Evolutionary conservation across 306 rosid genomes (phyloP).

Genomic region (Gleditsia sinensis): DNA sequence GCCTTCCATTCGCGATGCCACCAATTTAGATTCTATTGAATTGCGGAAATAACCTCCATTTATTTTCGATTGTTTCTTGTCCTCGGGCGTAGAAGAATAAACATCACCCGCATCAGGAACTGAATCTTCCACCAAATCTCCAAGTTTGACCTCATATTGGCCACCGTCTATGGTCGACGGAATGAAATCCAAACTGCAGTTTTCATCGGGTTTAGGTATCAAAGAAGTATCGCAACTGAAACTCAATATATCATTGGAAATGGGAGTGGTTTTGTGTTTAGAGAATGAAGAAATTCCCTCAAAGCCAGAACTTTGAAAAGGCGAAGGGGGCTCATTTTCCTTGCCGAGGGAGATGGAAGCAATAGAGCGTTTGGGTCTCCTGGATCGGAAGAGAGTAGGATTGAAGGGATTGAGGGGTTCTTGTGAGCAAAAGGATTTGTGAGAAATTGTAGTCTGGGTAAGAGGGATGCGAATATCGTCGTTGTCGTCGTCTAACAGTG

Average conservation of each 20-base stretch:
- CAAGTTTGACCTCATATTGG: neutral
- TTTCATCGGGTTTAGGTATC: slow-evolving; percentile 18
- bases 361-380: slow-evolving; percentile 42
- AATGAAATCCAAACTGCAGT: slow-evolving; percentile 58
- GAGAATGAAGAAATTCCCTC: neutral
- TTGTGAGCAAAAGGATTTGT: neutral
- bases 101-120: neutral
- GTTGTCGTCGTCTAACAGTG: slow-evolving; percentile 29
- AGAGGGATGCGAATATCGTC: slow-evolving; percentile 63
- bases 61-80: slow-evolving; percentile 28
- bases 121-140: neutral
- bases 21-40: slow-evolving; percentile 71
- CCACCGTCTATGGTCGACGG: slow-evolving; percentile 52
- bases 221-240: neutral
- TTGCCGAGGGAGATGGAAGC: slow-evolving; percentile 38
- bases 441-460: slow-evolving; percentile 45
- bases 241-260: neutral
- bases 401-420: neutral
- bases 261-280: neutral
- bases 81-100: slow-evolving; percentile 28
- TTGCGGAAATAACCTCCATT: slow-evolving; percentile 50
- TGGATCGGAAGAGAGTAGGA: slow-evolving; percentile 4
- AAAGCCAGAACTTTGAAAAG: neutral
- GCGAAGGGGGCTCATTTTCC: slow-evolving; percentile 51
- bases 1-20: slow-evolving; percentile 36